Base-by-base conservation (phyloP, 1,284 basidiomycete genomes). In the Cystobasidium pallidum region DNA sequence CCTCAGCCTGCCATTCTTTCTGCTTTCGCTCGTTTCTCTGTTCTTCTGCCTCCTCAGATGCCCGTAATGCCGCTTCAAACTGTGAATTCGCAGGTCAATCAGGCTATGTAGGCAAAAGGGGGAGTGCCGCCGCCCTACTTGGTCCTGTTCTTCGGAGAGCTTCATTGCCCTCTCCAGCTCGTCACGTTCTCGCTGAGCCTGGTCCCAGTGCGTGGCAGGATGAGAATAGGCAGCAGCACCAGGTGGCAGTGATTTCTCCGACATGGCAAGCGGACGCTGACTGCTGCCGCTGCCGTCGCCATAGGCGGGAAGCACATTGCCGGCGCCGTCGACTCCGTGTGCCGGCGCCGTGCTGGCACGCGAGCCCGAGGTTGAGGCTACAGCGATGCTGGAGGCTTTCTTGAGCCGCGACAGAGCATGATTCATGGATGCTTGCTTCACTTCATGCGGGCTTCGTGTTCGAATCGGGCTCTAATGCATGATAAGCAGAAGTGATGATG, bases 221-320 rank as follows among this genome's bases (percentile, higher is more conserved):
- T 58, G 67, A 19, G 30, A 30, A 34, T 64, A 64, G 7, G 34
- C 43, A 70, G 39, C 51, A 39, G 67, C 67, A 19, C 67, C 67
- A 36, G 67, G 67, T 3, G 67, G 67, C n/a, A 70, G 58, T 39
- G 58, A 32, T 58, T 70, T 70, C 41, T 70, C 67, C 21, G 54
- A 26, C 30, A 64, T 64, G 43, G 62, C 17, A 15, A 49, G 45
- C 2, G 21, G 43, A 11, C 8, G 61, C 15, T 64, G 28, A 11
- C 10, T 32, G 11, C 36, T 24, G 28, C 43, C 47, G 24, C 17
- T 24, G 21, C 34, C 43, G 24, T 21, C 19, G 30, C 39, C n/a
- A 21, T 61, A 47, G 17, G 39, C 39, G 36, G 43, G 58, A 41
- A 61, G 58, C 8, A 57, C 19, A 32, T 34, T 57, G 54, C 54